Percentiles rank a stretch among this genome's conserved stretches.
These are phyloP conservation scores for Ehretia macrophylla DNA, from an alignment of 257 asterid genomes.

Conservation along the genomic window DNA sequence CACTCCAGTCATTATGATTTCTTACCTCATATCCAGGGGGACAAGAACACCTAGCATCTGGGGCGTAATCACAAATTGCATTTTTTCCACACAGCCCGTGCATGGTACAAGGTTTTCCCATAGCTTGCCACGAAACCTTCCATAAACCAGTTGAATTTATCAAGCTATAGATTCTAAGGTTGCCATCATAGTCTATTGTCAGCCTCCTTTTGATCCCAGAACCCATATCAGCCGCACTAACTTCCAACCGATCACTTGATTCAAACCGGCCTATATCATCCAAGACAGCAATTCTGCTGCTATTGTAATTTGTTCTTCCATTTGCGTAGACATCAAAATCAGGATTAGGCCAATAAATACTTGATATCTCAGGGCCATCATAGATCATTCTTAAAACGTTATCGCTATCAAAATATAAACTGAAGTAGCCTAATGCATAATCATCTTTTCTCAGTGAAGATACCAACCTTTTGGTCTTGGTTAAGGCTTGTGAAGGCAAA, in stretches of 20 bases:
- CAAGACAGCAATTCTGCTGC: conserved; percentile 24
- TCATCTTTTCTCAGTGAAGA: conserved; percentile 32
- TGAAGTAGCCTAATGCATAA: conserved; percentile 42
- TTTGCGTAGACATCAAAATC: conserved; percentile 13
- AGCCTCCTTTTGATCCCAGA: conserved; percentile 37
- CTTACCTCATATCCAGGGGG: conserved; percentile 50
- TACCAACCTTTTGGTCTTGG: conserved; percentile 16
- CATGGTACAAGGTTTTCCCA: conserved; percentile 38
- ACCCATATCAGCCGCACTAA: conserved; percentile 48
- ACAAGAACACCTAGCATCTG: conserved; percentile 42
- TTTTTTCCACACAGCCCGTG: conserved; percentile 43
- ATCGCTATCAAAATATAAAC: conserved; percentile 46
- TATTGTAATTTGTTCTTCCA: conserved; percentile 38
- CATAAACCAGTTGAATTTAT: conserved; percentile 37
- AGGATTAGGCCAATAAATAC: conserved; percentile 53
- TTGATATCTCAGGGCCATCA: conserved; percentile 43
- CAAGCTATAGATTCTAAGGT: conserved; percentile 48
- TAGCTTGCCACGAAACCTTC: conserved; percentile 52
- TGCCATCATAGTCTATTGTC: conserved; percentile 53
- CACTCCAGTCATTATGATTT: conserved; percentile 44
- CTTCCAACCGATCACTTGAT: conserved; percentile 42
- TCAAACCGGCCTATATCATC: conserved; percentile 42
- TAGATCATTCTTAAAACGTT: conserved; percentile 43
- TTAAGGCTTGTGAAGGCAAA: not conserved
- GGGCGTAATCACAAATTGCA: conserved; percentile 36